Conservation (phyloP, 2,329 filamentous ascomycete species). For the Pochonia chlamydosporia region DNA sequence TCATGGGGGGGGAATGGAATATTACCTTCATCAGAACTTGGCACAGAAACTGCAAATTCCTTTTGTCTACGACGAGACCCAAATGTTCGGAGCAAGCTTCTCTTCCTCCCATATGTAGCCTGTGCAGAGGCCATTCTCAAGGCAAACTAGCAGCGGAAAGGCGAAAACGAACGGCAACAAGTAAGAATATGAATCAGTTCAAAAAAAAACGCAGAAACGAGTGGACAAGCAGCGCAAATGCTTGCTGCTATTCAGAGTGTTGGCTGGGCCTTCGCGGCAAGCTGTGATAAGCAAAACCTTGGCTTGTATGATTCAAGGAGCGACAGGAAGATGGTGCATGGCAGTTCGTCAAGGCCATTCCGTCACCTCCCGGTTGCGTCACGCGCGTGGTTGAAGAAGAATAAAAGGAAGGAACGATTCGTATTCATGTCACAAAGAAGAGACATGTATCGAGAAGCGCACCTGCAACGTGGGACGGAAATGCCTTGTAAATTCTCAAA, state of each 20-base stretch:
- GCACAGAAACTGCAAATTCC: conserved; percentile 11
- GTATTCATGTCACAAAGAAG: conserved; percentile 6
- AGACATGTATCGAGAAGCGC: background rate
- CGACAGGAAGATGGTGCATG: background rate
- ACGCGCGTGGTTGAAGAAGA: conserved; percentile 8
- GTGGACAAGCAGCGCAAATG: conserved; percentile 6
- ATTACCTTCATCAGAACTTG: conserved; percentile 15
- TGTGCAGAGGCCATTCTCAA: conserved; percentile 19
- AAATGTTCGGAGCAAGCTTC: conserved; percentile 20
- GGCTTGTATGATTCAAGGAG: background rate
- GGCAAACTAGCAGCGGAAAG: background rate
- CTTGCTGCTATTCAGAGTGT: conserved; percentile 4
- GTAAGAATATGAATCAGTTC: conserved; percentile 1
- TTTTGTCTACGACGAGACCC: conserved; percentile 21
- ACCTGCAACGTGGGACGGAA: background rate
- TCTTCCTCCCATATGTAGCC: conserved; percentile 24
- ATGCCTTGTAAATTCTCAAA: background rate
- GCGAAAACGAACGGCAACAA: conserved; percentile 6
- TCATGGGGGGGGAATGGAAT: background rate
- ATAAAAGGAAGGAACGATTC: conserved; percentile 5
- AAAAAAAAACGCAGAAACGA: conserved; percentile 3
- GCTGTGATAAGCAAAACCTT: background rate
- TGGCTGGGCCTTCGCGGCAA: background rate
- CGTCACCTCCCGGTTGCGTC: conserved; percentile 7
- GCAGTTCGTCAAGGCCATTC: conserved; percentile 5